Conservation (phyloP, 1,284 basidiomycete species). For the Puccinia novopanici region DNA sequence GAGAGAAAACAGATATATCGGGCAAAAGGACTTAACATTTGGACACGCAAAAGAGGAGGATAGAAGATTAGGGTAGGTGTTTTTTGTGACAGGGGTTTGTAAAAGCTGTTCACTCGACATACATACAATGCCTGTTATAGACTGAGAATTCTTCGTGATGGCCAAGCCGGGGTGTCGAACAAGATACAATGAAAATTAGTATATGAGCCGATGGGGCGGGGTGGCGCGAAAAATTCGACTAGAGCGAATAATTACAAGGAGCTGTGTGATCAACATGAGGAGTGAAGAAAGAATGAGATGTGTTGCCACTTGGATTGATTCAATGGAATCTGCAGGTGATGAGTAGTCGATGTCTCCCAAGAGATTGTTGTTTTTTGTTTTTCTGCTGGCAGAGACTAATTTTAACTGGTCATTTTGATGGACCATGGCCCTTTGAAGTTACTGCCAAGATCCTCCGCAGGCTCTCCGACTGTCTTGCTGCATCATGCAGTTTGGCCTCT, state of each 20-base stretch:
- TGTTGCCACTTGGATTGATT: not conserved
- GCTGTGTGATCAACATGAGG: not conserved
- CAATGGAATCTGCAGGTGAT: not conserved
- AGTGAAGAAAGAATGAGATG: not conserved
- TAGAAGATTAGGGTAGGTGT: not conserved
- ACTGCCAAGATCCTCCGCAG: too few species aligned
- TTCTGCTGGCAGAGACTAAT: not conserved
- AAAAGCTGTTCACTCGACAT: not conserved
- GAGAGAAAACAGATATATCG: not conserved
- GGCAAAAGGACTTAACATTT: not conserved
- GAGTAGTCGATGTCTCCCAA: not conserved
- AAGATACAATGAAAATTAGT: not conserved
- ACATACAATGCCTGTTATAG: not conserved
- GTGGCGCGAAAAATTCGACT: not conserved
- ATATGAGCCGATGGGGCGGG: not conserved
- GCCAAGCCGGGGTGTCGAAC: not conserved
- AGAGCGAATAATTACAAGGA: not conserved
- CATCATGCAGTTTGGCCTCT: not conserved
- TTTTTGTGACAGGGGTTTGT: not conserved
- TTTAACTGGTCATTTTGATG: not conserved
- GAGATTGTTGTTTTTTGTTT: conserved; percentile 2
- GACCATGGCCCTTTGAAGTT: too few species aligned
- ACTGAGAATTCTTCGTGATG: not conserved
- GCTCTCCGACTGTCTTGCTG: too few species aligned
- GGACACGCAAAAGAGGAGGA: not conserved